Percentiles rank a stretch among this genome's conserved stretches.
phyloP scores from a whole-genome alignment of 2,329 filamentous ascomycete species.

The Apiospora phragmitis region DNA sequence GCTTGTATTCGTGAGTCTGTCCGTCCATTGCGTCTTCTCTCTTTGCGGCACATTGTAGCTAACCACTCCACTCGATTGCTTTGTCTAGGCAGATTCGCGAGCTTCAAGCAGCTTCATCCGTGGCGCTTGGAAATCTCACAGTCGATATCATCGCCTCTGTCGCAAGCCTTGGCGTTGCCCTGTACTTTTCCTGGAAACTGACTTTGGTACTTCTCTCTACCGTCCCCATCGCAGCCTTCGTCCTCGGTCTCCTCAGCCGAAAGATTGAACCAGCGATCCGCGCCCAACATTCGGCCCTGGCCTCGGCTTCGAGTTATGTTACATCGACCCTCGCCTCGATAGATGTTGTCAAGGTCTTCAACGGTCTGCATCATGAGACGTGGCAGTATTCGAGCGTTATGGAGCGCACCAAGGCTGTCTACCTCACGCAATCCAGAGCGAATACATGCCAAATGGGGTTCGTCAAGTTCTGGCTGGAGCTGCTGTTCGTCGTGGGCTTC shows the following conservation, averaged over 20 bases:
- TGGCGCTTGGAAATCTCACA: conserved; percentile 72
- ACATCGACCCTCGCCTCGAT: conserved; percentile 72
- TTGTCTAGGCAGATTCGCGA: conserved; percentile 74
- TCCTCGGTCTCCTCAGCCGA: conserved; percentile 61
- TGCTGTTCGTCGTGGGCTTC: conserved; percentile 85
- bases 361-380: conserved; percentile 70
- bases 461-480: conserved; percentile 71
- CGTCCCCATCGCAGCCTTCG: conserved; percentile 64
- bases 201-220: conserved; percentile 77
- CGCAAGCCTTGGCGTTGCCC: conserved; percentile 68
- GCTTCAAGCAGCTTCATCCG: conserved; percentile 76
- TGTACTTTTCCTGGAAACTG: conserved; percentile 81
- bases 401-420: conserved; percentile 59
- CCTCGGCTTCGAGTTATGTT: conserved; percentile 69
- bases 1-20: background rate
- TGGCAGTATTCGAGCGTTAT: conserved; percentile 63
- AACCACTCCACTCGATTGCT: conserved; percentile 19
- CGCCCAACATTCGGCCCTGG: conserved; percentile 67
- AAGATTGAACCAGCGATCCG: conserved; percentile 66
- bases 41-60: conserved; percentile 37
- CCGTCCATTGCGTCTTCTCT: background rate
- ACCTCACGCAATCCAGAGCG: conserved; percentile 66
- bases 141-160: conserved; percentile 65
- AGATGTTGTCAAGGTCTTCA: conserved; percentile 84
- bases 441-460: conserved; percentile 73